phyloP scores from a whole-genome alignment of 129 eudicot species.

The Ambrosia artemisiifolia region DNA sequence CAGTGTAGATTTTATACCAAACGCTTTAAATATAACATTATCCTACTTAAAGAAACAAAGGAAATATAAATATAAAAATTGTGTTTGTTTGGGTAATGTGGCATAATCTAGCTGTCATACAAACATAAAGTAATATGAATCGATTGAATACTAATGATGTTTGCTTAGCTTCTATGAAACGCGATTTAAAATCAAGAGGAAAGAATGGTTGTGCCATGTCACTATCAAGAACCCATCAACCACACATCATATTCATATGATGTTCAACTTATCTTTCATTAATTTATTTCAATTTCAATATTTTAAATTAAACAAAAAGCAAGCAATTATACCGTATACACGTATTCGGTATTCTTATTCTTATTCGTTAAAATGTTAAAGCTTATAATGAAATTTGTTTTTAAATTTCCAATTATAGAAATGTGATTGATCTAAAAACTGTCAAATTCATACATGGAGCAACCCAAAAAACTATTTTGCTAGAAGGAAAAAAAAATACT shows the following conservation, averaged over 20 bases:
- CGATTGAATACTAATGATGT: constrained; percentile 6
- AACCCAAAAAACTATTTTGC: too few relatives aligned
- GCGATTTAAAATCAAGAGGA: neutral
- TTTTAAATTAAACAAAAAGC: neutral
- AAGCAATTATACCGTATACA: too few relatives aligned
- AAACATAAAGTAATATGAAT: constrained; percentile 14
- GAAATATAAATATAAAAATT: neutral
- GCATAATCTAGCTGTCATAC: constrained; percentile 25
- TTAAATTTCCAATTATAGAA: too few relatives aligned
- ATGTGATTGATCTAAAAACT: too few relatives aligned
- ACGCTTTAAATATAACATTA: neutral
- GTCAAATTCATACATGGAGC: too few relatives aligned
- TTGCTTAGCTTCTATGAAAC: constrained; percentile 16
- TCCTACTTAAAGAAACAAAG: neutral
- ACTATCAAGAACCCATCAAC: constrained; percentile 1
- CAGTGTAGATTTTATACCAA: neutral
- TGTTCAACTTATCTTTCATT: neutral
- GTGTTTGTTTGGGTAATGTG: neutral
- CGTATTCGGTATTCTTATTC: too few relatives aligned
- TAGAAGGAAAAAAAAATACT: too few relatives aligned
- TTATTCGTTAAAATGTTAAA: too few relatives aligned
- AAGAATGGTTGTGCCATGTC: constrained; percentile 8
- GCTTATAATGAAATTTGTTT: too few relatives aligned
- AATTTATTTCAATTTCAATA: neutral
- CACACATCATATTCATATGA: neutral